Evolutionary conservation across 331 rosid genomes (phyloP).

Genomic region (Acacia concinna): DNA sequence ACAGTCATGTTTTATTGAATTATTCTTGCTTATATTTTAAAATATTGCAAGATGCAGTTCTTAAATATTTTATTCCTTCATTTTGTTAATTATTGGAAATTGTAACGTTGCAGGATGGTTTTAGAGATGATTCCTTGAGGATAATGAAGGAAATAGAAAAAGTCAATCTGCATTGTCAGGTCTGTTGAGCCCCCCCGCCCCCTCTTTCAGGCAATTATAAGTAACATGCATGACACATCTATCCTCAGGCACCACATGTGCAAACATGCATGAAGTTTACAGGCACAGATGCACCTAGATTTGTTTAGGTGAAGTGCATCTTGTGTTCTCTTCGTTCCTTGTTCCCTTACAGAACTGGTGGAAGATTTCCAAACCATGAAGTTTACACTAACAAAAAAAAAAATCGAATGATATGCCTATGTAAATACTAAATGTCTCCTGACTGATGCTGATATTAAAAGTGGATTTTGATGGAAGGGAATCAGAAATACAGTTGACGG

Average conservation of each 20-base stretch:
- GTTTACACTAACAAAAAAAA: background rate
- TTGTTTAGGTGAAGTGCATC: background rate
- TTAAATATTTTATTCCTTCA: background rate
- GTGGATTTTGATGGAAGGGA: background rate
- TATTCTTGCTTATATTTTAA: background rate
- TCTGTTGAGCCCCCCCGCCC: constrained; percentile 34
- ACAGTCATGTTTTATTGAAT: background rate
- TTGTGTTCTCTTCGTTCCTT: background rate
- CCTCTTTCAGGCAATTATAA: background rate
- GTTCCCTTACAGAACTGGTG: background rate
- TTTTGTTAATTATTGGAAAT: constrained; percentile 3
- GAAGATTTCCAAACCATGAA: background rate
- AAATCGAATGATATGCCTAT: background rate
- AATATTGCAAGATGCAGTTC: background rate
- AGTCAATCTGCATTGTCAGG: constrained; percentile 72
- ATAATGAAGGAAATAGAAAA: constrained; percentile 73
- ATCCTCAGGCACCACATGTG: background rate
- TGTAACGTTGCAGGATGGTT: constrained; percentile 75
- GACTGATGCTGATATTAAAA: background rate
- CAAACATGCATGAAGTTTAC: background rate
- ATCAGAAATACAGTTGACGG: too few relatives aligned
- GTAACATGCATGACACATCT: background rate
- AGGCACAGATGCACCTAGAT: background rate
- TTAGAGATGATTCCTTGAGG: constrained; percentile 79
- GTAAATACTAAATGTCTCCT: background rate